Conservation (phyloP, 2,329 filamentous ascomycete genomes). For the Fusarium proliferatum region DNA sequence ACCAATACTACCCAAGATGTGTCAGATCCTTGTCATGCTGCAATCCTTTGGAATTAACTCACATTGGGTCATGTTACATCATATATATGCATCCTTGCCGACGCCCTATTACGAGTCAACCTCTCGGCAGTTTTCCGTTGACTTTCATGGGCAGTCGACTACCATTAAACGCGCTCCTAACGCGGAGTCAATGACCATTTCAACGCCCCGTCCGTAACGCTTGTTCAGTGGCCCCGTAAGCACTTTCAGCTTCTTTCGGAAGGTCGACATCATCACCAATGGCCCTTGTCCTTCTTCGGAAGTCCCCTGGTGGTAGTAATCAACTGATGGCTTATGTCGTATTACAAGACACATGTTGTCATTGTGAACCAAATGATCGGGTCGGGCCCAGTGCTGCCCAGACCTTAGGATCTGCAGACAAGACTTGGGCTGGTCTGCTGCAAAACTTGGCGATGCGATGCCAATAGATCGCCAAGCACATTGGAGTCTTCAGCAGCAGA, state of each 20-base stretch:
- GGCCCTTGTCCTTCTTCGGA: slow-evolving; percentile 1
- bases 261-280: slow-evolving; percentile 32
- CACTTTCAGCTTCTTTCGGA: slow-evolving; percentile 38
- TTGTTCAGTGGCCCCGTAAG: slow-evolving; percentile 17
- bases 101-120: neutral
- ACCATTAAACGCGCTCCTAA: slow-evolving; percentile 19
- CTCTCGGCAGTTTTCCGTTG: slow-evolving; percentile 18
- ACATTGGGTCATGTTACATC: neutral
- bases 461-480: slow-evolving; percentile 20
- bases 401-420: slow-evolving; percentile 34
- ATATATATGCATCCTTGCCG: neutral
- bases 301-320: slow-evolving; percentile 5
- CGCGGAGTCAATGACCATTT: slow-evolving; percentile 21
- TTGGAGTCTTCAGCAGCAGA: neutral
- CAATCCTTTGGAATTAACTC: slow-evolving; percentile 7
- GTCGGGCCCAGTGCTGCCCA: slow-evolving; percentile 27
- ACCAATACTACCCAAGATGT: slow-evolving; percentile 19
- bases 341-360: slow-evolving; percentile 9
- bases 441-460: slow-evolving; percentile 41
- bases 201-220: slow-evolving; percentile 20
- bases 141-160: neutral
- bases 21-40: slow-evolving; percentile 15
- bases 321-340: neutral
- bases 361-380: slow-evolving; percentile 18
- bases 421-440: slow-evolving; percentile 3